Conservation (phyloP, 805 yeast species). For the Maudiozyma bulderi region DNA sequence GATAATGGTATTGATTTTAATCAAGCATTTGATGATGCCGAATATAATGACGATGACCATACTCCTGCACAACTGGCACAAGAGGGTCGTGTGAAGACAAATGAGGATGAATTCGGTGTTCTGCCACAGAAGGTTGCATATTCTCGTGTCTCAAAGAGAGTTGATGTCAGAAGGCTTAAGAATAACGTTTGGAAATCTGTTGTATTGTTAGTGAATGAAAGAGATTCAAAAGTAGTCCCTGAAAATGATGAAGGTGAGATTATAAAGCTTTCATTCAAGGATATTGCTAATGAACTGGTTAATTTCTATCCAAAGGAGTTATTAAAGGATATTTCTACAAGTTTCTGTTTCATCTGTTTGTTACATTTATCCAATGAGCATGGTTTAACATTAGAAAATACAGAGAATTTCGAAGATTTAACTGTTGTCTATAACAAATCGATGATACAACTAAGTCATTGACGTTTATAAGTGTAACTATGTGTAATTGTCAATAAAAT, state of each 20-base stretch:
- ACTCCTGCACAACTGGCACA: constrained; percentile 17
- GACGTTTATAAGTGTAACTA: not conserved
- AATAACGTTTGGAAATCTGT: constrained; percentile 64
- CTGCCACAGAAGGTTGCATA: constrained; percentile 36
- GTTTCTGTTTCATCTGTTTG: constrained; percentile 76
- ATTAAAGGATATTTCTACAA: constrained; percentile 63
- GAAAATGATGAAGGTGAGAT: not conserved
- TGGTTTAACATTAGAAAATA: constrained; percentile 50
- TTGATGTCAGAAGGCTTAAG: constrained; percentile 64
- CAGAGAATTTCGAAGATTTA: constrained; percentile 29
- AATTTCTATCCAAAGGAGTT: constrained; percentile 47
- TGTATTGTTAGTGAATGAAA: constrained; percentile 14
- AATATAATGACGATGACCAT: constrained; percentile 16
- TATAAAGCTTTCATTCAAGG: constrained; percentile 29
- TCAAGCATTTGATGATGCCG: constrained; percentile 27
- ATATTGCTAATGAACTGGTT: constrained; percentile 41
- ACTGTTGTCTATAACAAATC: constrained; percentile 8
- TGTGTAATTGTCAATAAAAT: not conserved
- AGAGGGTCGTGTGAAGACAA: constrained; percentile 3
- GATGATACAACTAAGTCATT: not conserved
- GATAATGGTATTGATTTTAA: constrained; percentile 28
- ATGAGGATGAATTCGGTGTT: not conserved
- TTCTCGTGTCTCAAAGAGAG: constrained; percentile 67
- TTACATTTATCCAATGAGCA: constrained; percentile 82
- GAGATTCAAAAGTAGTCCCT: constrained; percentile 16